Evolutionary conservation across 768 basidiomycete species (phyloP), one percentile per base, ranked within the genome.

Genomic region (Leccinellum luteum): DNA sequence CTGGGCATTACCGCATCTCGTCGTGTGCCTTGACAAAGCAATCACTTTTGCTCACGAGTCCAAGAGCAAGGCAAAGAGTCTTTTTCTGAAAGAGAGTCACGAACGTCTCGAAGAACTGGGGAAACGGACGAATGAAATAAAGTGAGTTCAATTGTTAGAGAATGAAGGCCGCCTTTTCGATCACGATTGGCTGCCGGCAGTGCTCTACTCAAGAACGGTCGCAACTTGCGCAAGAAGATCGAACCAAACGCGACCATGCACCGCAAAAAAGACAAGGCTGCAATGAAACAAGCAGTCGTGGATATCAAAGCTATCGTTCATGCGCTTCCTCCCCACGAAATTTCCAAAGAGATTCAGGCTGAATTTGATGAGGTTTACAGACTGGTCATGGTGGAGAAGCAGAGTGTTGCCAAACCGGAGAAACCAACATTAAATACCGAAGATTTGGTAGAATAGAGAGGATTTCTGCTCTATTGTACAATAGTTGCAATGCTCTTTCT

Each of bases 11-110:
- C 77, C 79, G 2, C 76, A 73, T 51, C 60, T 81, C 28, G 64
- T 80, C 3, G 59, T 77, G 2, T 79, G 75, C 58, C 69, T 82
- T 28, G 75, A 81, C 48, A 53, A 65, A n/a, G 63, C 68, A 21
- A 64, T 73, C 12, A 35, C 62, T 2, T 27, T 67, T 19, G 60
- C 72, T 8, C 41, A 64, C 38, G 50, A 63, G 17, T 59, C 65
- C 51, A 80, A 79, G 66, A 56, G 19, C 6, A 61, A 64, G 21
- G 63, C 66, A 3, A 80, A 75, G 52, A 64, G 68, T 43, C 66
- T 65, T 17, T 50, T 75, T 13, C 63, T 28, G 4, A 54, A 60
- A 12, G 73, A 64, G n/a, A 52, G 53, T 25, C 74, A 78, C 51
- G 67, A 75, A 15, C 69, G 67, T 30, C 65, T 79, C 2, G 79